Percentiles rank a stretch among this genome's conserved stretches.
Conservation (phyloP, 169 alveolate species). For the Plasmodium sp. region DNA sequence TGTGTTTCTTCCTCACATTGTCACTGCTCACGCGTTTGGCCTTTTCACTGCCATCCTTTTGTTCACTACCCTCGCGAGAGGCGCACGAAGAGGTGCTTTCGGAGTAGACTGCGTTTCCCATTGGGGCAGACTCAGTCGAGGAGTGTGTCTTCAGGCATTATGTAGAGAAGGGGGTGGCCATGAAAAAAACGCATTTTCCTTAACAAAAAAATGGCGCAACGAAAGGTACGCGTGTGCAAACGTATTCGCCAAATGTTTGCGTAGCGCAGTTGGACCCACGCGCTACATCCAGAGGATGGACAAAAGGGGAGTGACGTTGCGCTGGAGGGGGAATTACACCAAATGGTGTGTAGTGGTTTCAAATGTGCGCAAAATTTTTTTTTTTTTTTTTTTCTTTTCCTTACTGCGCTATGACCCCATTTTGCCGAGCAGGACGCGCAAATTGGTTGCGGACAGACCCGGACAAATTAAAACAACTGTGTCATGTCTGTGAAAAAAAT, state of each 20-base stretch:
- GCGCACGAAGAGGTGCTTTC: background rate
- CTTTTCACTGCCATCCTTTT: background rate
- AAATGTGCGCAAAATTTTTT: background rate
- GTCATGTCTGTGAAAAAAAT: background rate
- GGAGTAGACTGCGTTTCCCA: slow-evolving; percentile 30
- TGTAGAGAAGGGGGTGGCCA: background rate
- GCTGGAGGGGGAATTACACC: background rate
- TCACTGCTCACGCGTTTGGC: background rate
- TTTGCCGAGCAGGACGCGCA: background rate
- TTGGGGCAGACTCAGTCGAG: background rate
- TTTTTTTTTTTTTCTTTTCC: background rate
- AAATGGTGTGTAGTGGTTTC: background rate
- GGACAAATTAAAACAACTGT: background rate
- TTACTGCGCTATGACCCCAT: background rate
- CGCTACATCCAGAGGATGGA: background rate
- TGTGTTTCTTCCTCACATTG: background rate
- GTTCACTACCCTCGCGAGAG: background rate
- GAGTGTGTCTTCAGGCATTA: background rate
- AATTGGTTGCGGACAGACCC: background rate
- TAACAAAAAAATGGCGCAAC: background rate
- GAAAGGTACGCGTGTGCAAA: background rate
- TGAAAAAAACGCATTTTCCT: background rate
- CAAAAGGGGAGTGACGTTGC: background rate
- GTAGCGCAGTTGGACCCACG: background rate
- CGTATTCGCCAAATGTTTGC: background rate